Evolutionary conservation across 305 asterid species (phyloP).

Genomic region (Solanum hybrid): DNA sequence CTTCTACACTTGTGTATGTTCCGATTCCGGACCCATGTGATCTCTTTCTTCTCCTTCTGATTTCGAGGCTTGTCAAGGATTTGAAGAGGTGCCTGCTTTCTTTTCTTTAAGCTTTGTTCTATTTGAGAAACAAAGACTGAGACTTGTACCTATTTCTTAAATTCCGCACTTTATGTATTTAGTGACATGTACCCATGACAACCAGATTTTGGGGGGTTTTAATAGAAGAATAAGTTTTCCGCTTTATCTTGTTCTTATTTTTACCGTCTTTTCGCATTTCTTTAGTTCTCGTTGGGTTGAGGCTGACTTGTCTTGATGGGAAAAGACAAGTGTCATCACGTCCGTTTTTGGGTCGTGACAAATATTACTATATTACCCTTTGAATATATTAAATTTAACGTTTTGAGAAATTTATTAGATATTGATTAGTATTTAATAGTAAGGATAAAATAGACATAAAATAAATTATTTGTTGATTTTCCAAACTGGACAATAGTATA

Average conservation of each 20-base stretch:
- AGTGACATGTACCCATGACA: neutral
- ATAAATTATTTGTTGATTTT: no score
- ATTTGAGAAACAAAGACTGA: neutral
- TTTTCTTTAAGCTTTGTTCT: neutral
- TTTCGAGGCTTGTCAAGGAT: neutral
- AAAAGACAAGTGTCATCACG: neutral
- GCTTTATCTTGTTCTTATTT: neutral
- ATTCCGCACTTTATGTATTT: neutral
- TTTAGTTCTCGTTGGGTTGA: neutral
- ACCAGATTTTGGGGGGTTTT: no score
- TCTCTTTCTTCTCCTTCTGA: neutral
- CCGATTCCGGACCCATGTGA: neutral
- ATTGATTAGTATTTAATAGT: no score
- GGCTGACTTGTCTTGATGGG: neutral
- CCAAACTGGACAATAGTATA: neutral
- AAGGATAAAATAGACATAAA: neutral
- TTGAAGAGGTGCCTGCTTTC: neutral
- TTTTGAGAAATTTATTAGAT: neutral
- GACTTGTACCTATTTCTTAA: neutral
- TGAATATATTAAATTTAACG: neutral
- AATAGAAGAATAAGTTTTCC: neutral
- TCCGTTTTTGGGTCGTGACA: neutral
- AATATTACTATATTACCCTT: neutral
- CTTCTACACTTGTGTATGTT: neutral
- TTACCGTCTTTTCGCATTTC: neutral